Evolutionary conservation across 305 asterid genomes (phyloP).

Genomic region (Solanum hybrid): DNA sequence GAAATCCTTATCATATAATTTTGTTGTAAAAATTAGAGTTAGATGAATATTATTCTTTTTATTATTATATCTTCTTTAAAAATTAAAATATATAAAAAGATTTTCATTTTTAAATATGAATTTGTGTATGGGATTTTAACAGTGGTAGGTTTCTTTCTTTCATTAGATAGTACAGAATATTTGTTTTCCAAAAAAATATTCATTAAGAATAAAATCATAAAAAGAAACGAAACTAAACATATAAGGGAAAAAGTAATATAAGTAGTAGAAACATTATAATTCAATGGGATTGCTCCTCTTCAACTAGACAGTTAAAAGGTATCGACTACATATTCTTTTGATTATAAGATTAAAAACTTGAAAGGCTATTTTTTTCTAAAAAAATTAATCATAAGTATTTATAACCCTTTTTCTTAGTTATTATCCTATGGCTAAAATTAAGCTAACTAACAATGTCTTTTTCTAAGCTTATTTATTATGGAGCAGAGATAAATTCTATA

Average conservation of each 20-base stretch:
- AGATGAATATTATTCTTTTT: neutral
- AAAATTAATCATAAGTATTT: neutral
- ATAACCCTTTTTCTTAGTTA: neutral
- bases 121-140: no score
- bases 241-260: neutral
- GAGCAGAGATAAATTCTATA: no score
- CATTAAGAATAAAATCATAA: neutral
- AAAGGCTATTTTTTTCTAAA: neutral
- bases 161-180: neutral
- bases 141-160: neutral
- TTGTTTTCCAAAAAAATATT: neutral
- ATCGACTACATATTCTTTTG: no score
- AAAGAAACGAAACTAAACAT: no score
- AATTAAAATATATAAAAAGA: no score
- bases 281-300: neutral
- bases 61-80: neutral
- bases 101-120: no score
- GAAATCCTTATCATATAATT: no score
- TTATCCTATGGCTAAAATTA: neutral
- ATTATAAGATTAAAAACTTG: neutral
- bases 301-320: neutral
- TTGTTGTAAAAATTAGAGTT: no score
- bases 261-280: neutral
- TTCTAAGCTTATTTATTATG: neutral
- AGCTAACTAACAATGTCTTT: neutral